Conservation (phyloP, 768 basidiomycete genomes). For the Podaxis mareebaensis region DNA sequence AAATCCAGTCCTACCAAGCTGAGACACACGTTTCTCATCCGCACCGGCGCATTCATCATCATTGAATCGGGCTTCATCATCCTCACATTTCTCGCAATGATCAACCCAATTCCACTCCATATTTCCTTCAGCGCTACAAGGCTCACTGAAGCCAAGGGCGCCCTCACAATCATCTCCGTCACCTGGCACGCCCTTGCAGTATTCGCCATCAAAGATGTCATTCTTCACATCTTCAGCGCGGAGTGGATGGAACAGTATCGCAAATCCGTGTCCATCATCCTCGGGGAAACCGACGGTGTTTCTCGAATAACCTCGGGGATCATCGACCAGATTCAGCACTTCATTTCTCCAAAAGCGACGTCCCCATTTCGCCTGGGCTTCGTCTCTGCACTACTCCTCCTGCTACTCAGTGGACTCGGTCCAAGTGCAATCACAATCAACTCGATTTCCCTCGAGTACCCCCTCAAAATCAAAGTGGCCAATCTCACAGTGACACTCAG, state of each 20-base stretch:
- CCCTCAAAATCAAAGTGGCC: background rate
- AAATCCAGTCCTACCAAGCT: background rate
- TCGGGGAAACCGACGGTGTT: constrained; percentile 6
- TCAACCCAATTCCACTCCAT: background rate
- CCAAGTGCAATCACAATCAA: constrained; percentile 7
- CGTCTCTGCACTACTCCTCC: background rate
- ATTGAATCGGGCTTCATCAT: constrained; percentile 5
- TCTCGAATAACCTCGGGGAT: constrained; percentile 12
- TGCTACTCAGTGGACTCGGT: background rate
- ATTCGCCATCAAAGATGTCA: background rate
- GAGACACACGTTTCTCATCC: background rate
- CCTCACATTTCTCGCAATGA: background rate
- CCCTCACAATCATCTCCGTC: background rate
- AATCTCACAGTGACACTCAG: constrained; percentile 5
- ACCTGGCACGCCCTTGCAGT: constrained; percentile 9
- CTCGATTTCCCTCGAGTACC: background rate
- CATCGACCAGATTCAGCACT: constrained; percentile 2
- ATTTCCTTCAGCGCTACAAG: background rate
- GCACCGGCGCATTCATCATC: background rate
- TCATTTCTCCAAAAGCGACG: background rate
- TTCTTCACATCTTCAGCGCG: constrained; percentile 8
- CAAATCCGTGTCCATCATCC: background rate
- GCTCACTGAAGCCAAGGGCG: constrained; percentile 9
- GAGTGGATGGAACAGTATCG: constrained; percentile 6
- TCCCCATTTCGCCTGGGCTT: constrained; percentile 6